Evolutionary conservation across 2,329 filamentous ascomycete species (phyloP), one percentile per base, ranked within the genome.

Genomic region (Phialophora tarda): DNA sequence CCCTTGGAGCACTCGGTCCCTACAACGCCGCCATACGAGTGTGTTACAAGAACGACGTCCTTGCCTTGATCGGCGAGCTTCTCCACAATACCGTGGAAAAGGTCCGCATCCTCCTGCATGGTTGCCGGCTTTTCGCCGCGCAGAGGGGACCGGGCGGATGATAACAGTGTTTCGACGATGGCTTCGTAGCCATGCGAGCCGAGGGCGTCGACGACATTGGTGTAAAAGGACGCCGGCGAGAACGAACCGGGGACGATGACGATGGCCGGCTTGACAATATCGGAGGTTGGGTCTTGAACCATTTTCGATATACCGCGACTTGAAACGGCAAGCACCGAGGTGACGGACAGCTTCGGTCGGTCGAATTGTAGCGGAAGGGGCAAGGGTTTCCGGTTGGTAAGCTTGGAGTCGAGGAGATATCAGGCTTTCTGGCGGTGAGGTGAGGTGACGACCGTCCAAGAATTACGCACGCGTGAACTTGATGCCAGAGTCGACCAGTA

Each of bases 201-300:
- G 21, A 80, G 75, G n/a, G 74, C 71, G 21, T 54, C 41, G 8
- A 64, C 73, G 8, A 78, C 70, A 11, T 51, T 24, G 30, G 10
- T 12, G 51, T 70, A 70, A 30, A 62, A 63, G 12, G 63, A 44
- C 4, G 62, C 53, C 7, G 63, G 66, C 1, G 64, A 69, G 64
- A 75, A 77, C 69, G 57, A 71, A 5, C 78, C 78, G 5, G 77
- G 76, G 4, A 80, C 64, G 38, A 79, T 69, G 57, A 81, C 72
- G 48, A 80, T 72, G 6, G 74, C 72, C 0, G 77, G 77, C 67
- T 77, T 64, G n/a, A 30, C 55, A 3, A 21, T 8, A 3, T 58
- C 3, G 4, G 34, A 14, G 11, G n/a, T 24, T 26, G 55, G 30
- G 38, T 58, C 55, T 47, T 38, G 32, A 28, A 58, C 34, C 55